phyloP scores from a whole-genome alignment of 1,284 basidiomycete species.

The Afroboletus lepidellus region DNA sequence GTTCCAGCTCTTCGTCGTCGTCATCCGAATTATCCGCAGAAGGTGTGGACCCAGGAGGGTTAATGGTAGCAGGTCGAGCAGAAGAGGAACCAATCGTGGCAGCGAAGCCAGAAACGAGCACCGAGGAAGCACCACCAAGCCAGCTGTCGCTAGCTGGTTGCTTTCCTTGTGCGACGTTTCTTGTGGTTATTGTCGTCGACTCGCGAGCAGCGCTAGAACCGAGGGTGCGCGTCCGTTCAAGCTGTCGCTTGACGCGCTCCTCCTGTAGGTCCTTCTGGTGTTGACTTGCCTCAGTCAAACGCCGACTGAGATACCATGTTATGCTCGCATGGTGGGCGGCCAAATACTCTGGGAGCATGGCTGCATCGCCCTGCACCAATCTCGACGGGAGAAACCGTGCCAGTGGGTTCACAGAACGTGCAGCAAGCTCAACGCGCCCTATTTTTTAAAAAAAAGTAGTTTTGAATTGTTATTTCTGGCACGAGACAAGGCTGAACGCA shows the following conservation, averaged over 20 bases:
- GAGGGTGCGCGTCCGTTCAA: slow-evolving; percentile 76
- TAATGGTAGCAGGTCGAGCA: slow-evolving; percentile 31
- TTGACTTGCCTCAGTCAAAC: slow-evolving; percentile 76
- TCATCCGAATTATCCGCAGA: slow-evolving; percentile 50
- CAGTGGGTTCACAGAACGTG: slow-evolving; percentile 60
- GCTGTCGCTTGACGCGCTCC: slow-evolving; percentile 77
- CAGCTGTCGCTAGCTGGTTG: slow-evolving; percentile 46
- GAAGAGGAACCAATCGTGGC: slow-evolving; percentile 57
- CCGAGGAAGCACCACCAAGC: slow-evolving; percentile 64
- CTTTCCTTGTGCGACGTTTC: slow-evolving; percentile 17
- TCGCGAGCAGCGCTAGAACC: slow-evolving; percentile 69
- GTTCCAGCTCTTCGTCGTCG: slow-evolving; percentile 72
- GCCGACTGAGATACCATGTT: slow-evolving; percentile 80
- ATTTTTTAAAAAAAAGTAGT: slow-evolving; percentile 12
- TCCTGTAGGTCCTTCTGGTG: slow-evolving; percentile 86
- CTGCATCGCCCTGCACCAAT: slow-evolving; percentile 57
- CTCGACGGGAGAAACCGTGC: slow-evolving; percentile 65
- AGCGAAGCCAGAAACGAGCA: slow-evolving; percentile 54
- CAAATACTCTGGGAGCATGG: slow-evolving; percentile 64
- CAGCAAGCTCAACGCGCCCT: slow-evolving; percentile 67
- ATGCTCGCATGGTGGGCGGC: slow-evolving; percentile 82
- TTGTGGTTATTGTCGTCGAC: slow-evolving; percentile 43
- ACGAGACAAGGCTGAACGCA: slow-evolving; percentile 40
- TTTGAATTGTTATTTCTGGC: slow-evolving; percentile 7
- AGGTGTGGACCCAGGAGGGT: slow-evolving; percentile 25